Conservation (phyloP, 345 rosid genomes). For the Salix udensis region DNA sequence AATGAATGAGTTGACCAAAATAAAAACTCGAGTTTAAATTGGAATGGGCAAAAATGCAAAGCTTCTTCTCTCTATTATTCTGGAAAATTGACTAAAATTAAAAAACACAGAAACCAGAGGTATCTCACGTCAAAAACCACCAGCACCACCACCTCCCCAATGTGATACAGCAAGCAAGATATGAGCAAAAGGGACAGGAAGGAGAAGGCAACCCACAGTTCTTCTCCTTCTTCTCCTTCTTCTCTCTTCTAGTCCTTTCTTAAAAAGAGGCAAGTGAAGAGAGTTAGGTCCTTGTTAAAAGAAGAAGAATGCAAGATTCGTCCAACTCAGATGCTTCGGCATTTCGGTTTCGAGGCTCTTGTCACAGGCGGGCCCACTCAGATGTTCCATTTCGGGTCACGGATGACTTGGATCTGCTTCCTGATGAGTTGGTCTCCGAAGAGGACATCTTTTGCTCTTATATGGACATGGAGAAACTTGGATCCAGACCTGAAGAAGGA, state of each 20-base stretch:
- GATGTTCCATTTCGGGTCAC: slow-evolving; percentile 24
- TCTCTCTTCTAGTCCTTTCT: not conserved
- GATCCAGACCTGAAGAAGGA: slow-evolving; percentile 30
- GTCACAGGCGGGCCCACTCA: slow-evolving; percentile 26
- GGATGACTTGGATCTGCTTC: slow-evolving; percentile 23
- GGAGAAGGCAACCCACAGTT: not conserved
- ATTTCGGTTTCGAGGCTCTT: slow-evolving; percentile 23
- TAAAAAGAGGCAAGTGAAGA: not conserved
- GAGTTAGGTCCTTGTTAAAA: not conserved
- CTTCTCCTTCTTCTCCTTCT: not conserved
- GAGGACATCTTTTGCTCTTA: slow-evolving; percentile 27
- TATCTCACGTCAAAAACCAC: not conserved
- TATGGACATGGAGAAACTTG: slow-evolving; percentile 41
- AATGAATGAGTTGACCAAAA: too few species aligned
- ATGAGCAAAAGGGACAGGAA: not conserved
- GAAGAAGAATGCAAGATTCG: not conserved
- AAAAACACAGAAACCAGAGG: not conserved
- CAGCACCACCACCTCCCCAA: not conserved
- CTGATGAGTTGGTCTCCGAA: slow-evolving; percentile 22
- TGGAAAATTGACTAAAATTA: too few species aligned
- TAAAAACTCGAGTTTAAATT: too few species aligned
- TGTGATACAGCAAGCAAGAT: not conserved
- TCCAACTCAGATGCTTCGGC: slow-evolving; percentile 1
- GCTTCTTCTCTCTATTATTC: too few species aligned
- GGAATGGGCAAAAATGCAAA: too few species aligned